A percentile compares a stretch with the other conserved stretches of the same genome.
These are phyloP conservation scores for Colletotrichum godetiae DNA, from an alignment of 2,329 filamentous ascomycete species.

Conservation along the genomic window DNA sequence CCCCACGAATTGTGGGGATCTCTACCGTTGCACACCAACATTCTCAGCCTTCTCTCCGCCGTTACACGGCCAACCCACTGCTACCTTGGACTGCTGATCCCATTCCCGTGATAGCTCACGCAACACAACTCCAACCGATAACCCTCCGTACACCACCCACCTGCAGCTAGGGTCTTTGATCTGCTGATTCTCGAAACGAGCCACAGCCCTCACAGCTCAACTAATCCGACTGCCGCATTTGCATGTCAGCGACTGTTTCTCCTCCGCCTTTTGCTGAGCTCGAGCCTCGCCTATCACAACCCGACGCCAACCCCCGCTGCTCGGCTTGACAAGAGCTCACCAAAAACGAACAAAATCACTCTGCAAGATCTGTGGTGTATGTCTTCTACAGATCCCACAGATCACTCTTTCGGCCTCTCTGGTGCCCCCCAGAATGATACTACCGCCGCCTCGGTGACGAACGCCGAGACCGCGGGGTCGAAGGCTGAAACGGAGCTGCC, in stretches of 20 bases:
- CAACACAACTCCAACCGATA: background rate
- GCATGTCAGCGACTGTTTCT: slow-evolving; percentile 22
- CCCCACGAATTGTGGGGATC: slow-evolving; percentile 31
- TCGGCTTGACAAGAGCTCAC: slow-evolving; percentile 17
- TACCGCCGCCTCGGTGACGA: slow-evolving; percentile 36
- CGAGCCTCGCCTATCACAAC: slow-evolving; percentile 22
- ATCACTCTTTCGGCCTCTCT: slow-evolving; percentile 22
- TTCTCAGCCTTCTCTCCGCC: slow-evolving; percentile 23
- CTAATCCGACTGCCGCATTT: background rate
- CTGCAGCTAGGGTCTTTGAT: background rate
- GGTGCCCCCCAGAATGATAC: slow-evolving; percentile 30
- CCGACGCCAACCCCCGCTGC: slow-evolving; percentile 7
- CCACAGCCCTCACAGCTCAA: background rate
- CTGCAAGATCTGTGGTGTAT: slow-evolving; percentile 32
- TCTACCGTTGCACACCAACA: slow-evolving; percentile 3
- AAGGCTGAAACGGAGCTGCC: slow-evolving; percentile 29
- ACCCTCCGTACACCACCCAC: background rate
- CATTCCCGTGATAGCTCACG: slow-evolving; percentile 17
- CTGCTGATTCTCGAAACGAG: background rate
- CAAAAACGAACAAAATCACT: background rate
- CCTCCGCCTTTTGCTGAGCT: slow-evolving; percentile 25
- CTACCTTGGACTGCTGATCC: slow-evolving; percentile 23
- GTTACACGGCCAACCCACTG: slow-evolving; percentile 30
- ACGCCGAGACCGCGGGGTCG: slow-evolving; percentile 34
- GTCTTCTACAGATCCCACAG: slow-evolving; percentile 34